phyloP scores from a whole-genome alignment of 1,139 yeast species.

The Lodderomyces jiufengensis region DNA sequence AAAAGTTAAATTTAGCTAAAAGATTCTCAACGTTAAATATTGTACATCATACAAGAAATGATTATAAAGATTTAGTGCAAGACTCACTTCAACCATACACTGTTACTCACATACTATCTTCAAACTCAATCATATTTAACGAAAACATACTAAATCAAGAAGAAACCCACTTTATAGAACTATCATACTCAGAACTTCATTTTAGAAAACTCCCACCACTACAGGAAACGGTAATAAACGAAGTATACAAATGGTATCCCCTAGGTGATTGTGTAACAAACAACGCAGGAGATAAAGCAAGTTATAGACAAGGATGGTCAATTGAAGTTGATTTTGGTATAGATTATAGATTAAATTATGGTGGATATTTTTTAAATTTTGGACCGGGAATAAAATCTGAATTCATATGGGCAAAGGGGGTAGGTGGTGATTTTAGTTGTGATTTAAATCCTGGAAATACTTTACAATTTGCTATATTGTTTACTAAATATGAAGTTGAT shows the following conservation, averaged over 20 bases:
- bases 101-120: not conserved
- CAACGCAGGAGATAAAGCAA: slow-evolving; percentile 13
- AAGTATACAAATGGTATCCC: slow-evolving; percentile 1
- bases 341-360: slow-evolving; percentile 15
- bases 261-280: slow-evolving; percentile 13
- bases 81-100: not conserved
- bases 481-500: slow-evolving; percentile 14
- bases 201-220: not conserved
- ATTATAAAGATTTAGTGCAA: too few relatives aligned
- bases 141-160: slow-evolving; percentile 1
- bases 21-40: too few relatives aligned
- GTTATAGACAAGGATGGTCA: slow-evolving; percentile 24
- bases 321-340: slow-evolving; percentile 16
- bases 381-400: slow-evolving; percentile 16
- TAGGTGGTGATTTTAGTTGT: slow-evolving; percentile 23
- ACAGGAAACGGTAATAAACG: not conserved
- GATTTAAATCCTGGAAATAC: slow-evolving; percentile 18
- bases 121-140: slow-evolving; percentile 4
- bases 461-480: slow-evolving; percentile 22
- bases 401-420: slow-evolving; percentile 12
- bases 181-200: not conserved
- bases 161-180: slow-evolving; percentile 2
- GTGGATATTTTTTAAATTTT: slow-evolving; percentile 14
- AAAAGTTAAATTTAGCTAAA: too few relatives aligned
- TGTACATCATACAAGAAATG: too few relatives aligned